Evolutionary conservation across 495 filamentous ascomycete genomes (phyloP), one percentile per base, ranked within the genome.

Genomic region (Xylaria castorea): DNA sequence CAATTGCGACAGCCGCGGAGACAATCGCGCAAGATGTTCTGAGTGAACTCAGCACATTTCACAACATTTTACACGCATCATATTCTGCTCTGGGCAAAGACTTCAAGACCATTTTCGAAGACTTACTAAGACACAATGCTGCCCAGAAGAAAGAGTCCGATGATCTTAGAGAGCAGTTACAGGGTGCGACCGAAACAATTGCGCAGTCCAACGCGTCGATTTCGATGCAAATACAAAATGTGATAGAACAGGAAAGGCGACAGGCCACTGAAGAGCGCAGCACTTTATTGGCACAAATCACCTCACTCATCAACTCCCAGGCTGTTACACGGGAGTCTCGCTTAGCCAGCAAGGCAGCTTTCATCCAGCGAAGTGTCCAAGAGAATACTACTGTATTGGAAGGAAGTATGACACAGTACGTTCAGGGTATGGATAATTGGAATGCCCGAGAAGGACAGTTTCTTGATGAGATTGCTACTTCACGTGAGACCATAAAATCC

Each of bases 1-100:
- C 93, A 8, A 88, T 99, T 3, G 94, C 94, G 1, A 87, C 86
- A 36, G 95, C 95, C 14, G 95, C 96, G 8, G 92, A 93, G 79
- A 89, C 90, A 22, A 98, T 98, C 69, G 93, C 94, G 0, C 91
- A 91, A 30, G 95, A 96, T 75, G 94, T 99, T n/a, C 91, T 97
- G 60, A 91, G 88, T 65, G 95, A 98, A 80, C 86, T 98, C 46
- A 85, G 89, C 11, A 87, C 87, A 25, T 97, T 98, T 71, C 93
- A 97, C 75, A 88, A 83, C 68, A 91, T 94, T 85, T 86, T 99
- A 51, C 93, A 97, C 75, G 76, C 85, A 11, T 98, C 97, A 1
- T 98, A 97, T 81, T 92, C 90, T 74, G 89, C 88, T n/a, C 87
- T 98, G 3, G 94, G 94, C n/a, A 91, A 89, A 63, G 94, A 98